phyloP scores from a whole-genome alignment of 306 rosid genomes.

The Betula pendula region DNA sequence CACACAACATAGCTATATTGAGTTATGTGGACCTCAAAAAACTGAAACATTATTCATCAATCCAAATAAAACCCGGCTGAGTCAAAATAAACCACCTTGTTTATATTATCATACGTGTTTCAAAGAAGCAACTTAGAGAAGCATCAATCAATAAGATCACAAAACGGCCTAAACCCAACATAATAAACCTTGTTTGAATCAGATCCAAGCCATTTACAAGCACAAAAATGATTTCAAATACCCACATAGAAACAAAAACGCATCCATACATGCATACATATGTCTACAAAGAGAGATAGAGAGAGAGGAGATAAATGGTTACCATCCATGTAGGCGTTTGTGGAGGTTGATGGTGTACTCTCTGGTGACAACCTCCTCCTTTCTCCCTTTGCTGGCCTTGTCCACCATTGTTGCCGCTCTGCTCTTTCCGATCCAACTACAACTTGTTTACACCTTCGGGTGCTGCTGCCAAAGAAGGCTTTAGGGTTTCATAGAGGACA shows the following conservation, averaged over 20 bases:
- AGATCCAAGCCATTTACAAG: not conserved
- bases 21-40: not conserved
- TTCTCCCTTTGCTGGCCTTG: constrained; percentile 39
- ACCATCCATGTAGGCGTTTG: constrained; percentile 55
- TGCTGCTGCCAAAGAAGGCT: constrained; percentile 17
- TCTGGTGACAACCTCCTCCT: constrained; percentile 45
- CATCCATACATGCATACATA: not conserved
- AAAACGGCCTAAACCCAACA: not conserved
- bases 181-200: not conserved
- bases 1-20: not conserved
- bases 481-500: not conserved
- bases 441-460: not conserved
- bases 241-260: not conserved
- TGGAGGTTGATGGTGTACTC: constrained; percentile 56
- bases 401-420: constrained; percentile 43
- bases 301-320: not conserved
- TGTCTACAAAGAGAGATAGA: not conserved
- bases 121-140: not conserved
- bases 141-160: not conserved
- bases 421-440: not conserved
- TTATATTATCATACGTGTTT: not conserved
- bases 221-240: not conserved
- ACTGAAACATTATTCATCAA: not conserved
- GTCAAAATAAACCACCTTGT: not conserved
- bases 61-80: not conserved